A percentile compares a stretch with the other conserved stretches of the same genome.
These are phyloP conservation scores for Knufia petricola DNA, from an alignment of 2,329 filamentous ascomycete species.

Conservation along the genomic window DNA sequence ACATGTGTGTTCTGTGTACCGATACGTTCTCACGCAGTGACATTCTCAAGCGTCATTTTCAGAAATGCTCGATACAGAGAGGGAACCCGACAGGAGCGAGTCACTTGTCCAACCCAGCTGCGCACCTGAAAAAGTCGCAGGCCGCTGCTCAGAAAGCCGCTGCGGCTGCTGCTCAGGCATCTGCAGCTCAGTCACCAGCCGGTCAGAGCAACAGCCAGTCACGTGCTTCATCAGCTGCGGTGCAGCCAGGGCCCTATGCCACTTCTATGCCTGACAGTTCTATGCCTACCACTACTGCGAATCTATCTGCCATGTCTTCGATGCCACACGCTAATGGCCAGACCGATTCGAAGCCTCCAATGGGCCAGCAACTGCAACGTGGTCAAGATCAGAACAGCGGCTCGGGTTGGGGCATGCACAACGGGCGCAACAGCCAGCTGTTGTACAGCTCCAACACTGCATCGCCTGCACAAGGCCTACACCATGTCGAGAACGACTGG, in stretches of 20 bases:
- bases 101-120: constrained; percentile 85
- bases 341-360: constrained; percentile 16
- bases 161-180: constrained; percentile 8
- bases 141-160: constrained; percentile 28
- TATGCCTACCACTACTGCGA: constrained; percentile 17
- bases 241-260: constrained; percentile 20
- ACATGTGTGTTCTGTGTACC: constrained; percentile 95
- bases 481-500: constrained; percentile 58
- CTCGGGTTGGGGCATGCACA: constrained; percentile 34
- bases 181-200: constrained; percentile 14
- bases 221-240: constrained; percentile 15
- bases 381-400: constrained; percentile 18
- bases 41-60: constrained; percentile 96
- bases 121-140: constrained; percentile 68
- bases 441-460: constrained; percentile 21
- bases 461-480: constrained; percentile 26
- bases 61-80: constrained; percentile 94
- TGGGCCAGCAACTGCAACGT: constrained; percentile 18
- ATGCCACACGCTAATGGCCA: constrained; percentile 21
- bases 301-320: constrained; percentile 15
- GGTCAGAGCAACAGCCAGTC: constrained; percentile 12
- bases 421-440: constrained; percentile 32
- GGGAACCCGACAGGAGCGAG: constrained; percentile 92
- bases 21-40: constrained; percentile 97
- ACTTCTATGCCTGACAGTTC: constrained; percentile 20